These are phyloP conservation scores for Musa troglodytarum DNA, from an alignment of 176 grass and related monocot genomes.

Conservation along the genomic window DNA sequence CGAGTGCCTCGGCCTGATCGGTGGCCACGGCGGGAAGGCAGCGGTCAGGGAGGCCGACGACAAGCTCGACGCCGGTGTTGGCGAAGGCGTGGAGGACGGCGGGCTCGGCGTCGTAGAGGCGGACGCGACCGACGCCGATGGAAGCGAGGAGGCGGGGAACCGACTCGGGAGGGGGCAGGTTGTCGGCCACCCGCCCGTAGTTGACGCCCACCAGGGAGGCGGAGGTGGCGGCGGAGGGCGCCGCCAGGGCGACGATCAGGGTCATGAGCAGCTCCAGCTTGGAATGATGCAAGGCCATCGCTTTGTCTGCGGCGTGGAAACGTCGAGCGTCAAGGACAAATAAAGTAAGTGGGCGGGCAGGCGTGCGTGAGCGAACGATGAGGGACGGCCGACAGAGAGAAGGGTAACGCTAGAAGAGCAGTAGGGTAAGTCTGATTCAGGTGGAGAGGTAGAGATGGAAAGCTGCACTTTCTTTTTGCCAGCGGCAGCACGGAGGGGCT, in stretches of 20 bases:
- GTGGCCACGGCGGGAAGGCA: conserved; percentile 27
- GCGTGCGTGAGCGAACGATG: too few relatives aligned
- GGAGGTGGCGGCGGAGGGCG: conserved; percentile 29
- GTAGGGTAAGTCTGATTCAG: too few relatives aligned
- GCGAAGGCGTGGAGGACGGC: conserved; percentile 52
- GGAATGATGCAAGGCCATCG: neutral
- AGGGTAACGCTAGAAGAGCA: too few relatives aligned
- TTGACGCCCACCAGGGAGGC: conserved; percentile 51
- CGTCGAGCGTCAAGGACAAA: too few relatives aligned
- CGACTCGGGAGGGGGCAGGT: conserved; percentile 36
- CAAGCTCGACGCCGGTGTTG: conserved; percentile 66
- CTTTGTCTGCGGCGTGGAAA: neutral
- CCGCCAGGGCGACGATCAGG: conserved; percentile 8
- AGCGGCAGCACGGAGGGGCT: too few relatives aligned
- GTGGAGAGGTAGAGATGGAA: too few relatives aligned
- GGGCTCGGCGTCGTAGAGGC: conserved; percentile 58
- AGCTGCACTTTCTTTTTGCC: too few relatives aligned
- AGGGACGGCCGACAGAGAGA: too few relatives aligned
- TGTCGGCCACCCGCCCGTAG: conserved; percentile 66
- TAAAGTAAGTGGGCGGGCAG: too few relatives aligned
- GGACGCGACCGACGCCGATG: conserved; percentile 47
- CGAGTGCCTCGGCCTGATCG: conserved; percentile 28
- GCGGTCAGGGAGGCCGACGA: conserved; percentile 48
- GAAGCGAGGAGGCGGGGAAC: conserved; percentile 29
- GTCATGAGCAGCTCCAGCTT: conserved; percentile 16